phyloP scores from a whole-genome alignment of 148 eudicot species.

The Rhododendron griersonianum region DNA sequence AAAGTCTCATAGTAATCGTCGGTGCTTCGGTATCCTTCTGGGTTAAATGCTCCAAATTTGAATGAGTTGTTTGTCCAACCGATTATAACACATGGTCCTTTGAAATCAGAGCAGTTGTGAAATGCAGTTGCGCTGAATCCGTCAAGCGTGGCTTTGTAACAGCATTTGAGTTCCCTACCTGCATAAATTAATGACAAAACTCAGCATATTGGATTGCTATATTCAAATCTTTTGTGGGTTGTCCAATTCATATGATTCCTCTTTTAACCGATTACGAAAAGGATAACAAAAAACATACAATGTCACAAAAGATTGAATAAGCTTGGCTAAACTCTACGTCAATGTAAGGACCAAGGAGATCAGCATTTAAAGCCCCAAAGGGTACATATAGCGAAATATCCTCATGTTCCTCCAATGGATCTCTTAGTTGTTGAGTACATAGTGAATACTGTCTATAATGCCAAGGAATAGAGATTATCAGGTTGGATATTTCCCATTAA shows the following conservation, averaged over 20 bases:
- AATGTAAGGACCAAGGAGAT: too few species aligned
- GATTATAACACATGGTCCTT: conserved; percentile 90
- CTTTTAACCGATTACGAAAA: neutral
- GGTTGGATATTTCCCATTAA: too few species aligned
- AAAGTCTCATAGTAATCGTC: conserved; percentile 84
- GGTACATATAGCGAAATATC: too few species aligned
- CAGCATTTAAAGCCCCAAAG: neutral
- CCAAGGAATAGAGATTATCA: too few species aligned
- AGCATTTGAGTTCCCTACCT: conserved; percentile 89
- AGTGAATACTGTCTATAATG: too few species aligned
- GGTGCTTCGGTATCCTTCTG: conserved; percentile 94
- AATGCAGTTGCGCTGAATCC: conserved; percentile 83
- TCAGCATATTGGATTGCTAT: neutral
- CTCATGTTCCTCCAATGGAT: neutral
- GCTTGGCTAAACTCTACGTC: too few species aligned
- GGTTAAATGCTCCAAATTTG: conserved; percentile 89
- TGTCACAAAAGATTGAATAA: neutral
- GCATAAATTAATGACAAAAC: conserved; percentile 7
- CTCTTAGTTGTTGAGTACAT: neutral
- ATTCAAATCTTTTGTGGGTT: neutral
- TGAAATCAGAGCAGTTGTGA: conserved; percentile 80
- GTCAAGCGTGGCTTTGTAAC: conserved; percentile 79
- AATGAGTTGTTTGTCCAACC: conserved; percentile 68
- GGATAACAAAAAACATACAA: neutral
- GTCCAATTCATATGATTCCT: neutral